A percentile compares a stretch with the other conserved stretches of the same genome.
Evolutionary conservation across 495 filamentous ascomycete genomes (phyloP).

Genomic region (Schizothecium vesticola): DNA sequence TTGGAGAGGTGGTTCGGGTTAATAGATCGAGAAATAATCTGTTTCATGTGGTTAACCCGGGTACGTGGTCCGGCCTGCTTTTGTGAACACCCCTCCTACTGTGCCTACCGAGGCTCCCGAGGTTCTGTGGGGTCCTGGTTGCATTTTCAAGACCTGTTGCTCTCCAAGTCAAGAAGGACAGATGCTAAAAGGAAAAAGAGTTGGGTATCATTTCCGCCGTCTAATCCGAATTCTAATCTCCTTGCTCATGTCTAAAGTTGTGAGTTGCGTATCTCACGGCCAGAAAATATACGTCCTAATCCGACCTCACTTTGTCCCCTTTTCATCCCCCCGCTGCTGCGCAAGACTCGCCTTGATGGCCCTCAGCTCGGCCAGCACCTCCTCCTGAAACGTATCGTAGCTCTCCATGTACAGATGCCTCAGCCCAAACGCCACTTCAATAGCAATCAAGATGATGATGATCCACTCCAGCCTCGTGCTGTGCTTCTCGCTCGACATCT

Average conservation of each 20-base stretch:
- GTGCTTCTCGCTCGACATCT: constrained; percentile 86
- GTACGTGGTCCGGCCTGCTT: not conserved
- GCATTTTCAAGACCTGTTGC: not conserved
- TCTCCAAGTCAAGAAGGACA: not conserved
- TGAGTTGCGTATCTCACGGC: not conserved
- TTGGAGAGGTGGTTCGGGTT: not conserved
- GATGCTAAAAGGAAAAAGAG: not conserved
- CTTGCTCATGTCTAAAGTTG: not conserved
- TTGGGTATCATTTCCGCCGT: constrained; percentile 1
- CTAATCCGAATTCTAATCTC: not conserved
- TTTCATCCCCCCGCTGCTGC: not conserved
- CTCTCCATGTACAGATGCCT: constrained; percentile 45
- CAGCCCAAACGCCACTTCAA: constrained; percentile 72
- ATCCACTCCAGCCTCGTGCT: constrained; percentile 89
- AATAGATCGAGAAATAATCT: not conserved
- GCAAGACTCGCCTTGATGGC: constrained; percentile 15
- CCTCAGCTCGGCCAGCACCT: constrained; percentile 20
- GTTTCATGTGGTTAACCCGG: not conserved
- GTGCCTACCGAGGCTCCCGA: too few species aligned
- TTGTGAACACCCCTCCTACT: not conserved
- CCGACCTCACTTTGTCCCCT: not conserved
- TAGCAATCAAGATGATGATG: constrained; percentile 87
- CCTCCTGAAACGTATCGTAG: constrained; percentile 21
- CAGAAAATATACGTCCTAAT: not conserved
- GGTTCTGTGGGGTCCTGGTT: not conserved